These are phyloP conservation scores for Erysimum cheiri DNA, from an alignment of 441 rosid genomes.

Conservation along the genomic window DNA sequence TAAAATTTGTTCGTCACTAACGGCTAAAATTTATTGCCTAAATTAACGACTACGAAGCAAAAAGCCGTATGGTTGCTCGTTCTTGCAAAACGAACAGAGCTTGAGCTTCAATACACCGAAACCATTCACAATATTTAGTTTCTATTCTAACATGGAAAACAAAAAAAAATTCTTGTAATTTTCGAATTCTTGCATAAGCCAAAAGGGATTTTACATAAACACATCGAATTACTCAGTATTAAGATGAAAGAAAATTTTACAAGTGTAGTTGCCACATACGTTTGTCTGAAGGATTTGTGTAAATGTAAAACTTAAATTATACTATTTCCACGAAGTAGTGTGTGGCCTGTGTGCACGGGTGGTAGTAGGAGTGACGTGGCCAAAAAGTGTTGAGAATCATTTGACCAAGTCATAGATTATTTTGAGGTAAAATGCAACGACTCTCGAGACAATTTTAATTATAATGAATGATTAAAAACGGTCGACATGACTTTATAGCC, in stretches of 20 bases:
- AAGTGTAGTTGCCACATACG: background rate
- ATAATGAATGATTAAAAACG: conserved; percentile 32
- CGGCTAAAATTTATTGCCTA: too few species aligned
- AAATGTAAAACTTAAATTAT: too few species aligned
- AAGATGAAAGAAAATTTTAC: background rate
- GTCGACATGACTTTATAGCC: conserved; percentile 41
- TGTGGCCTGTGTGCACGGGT: background rate
- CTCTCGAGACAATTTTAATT: conserved; percentile 8
- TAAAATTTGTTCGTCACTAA: too few species aligned
- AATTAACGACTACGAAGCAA: too few species aligned
- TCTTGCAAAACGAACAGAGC: too few species aligned
- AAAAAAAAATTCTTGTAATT: background rate
- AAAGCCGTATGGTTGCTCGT: too few species aligned
- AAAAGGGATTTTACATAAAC: background rate
- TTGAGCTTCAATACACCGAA: too few species aligned
- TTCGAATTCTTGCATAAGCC: background rate
- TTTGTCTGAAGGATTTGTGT: background rate
- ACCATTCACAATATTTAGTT: background rate
- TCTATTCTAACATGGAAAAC: too few species aligned
- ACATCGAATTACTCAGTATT: background rate
- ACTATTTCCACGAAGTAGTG: too few species aligned
- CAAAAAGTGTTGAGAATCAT: conserved; percentile 7
- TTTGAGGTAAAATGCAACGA: conserved; percentile 16
- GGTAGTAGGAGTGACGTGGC: conserved; percentile 28
- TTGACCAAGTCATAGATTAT: conserved; percentile 16